Evolutionary conservation across 192 early-diverging fungal species (phyloP), one percentile per base, ranked within the genome.

Genomic region (Coemansia sp.): DNA sequence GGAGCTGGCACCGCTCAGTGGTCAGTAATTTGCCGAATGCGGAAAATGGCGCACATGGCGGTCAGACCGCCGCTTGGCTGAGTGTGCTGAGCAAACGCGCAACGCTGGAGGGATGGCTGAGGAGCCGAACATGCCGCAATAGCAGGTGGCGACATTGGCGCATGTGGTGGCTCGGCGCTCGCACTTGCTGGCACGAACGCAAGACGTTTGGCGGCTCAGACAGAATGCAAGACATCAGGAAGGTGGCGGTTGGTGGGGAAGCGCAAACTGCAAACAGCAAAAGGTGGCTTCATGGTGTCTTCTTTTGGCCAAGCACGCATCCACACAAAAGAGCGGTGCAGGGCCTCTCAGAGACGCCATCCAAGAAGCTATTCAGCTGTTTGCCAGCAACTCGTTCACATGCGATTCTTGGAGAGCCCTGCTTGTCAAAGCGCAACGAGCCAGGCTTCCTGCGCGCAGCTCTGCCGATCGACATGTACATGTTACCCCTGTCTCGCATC

Each of bases 281-380:
- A 55, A 55, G 14, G 53, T 55, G 53, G 53, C 53, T 55, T 55
- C 29, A 55, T 55, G 29, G 53, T 25, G 53, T 25, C 53, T n/a
- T 55, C 29, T 55, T 55, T 55, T 24, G 23, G 12, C 12, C 23
- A 15, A 52, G 19, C 19, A 17, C 53, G 14, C 53, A 55, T 29
- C 14, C 27, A 32, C 15, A 3, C 53, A 55, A 25, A 55, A 55
- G 25, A n/a, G n/a, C 27, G n/a, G 25, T 29, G 24, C 25, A 24
- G 14, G n/a, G 53, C 15, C 53, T 55, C 23, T 25, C 53, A 55
- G 53, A 55, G 24, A 29, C 53, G 53, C 53, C 53, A 55, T 55
- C 29, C 53, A 25, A 12, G 41, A 45, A 45, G 14, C 41, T 45
- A n/a, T n/a, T 12, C 14, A 45, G 3, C 41, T 15, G 3, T 15